phyloP scores from a whole-genome alignment of 2,329 filamentous ascomycete species.

The Didymella arachidicola region DNA sequence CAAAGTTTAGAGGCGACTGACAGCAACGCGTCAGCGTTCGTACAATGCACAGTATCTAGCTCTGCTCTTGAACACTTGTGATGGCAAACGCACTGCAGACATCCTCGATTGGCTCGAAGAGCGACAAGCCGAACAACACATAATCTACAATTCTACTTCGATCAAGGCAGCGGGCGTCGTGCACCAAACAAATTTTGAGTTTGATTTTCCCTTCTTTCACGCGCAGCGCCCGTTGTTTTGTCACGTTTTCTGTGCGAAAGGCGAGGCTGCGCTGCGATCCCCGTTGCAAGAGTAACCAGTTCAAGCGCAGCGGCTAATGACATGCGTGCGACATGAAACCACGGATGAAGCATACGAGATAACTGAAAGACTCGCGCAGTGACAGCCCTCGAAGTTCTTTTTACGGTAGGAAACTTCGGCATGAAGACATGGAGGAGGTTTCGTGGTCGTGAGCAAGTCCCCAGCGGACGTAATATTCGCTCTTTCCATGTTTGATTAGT shows the following conservation, averaged over 20 bases:
- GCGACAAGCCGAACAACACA: neutral
- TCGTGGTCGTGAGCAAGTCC: slow-evolving; percentile 13
- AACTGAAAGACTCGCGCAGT: slow-evolving; percentile 12
- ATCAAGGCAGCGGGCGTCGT: neutral
- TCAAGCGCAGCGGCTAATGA: slow-evolving; percentile 33
- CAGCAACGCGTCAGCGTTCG: neutral
- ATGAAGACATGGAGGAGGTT: neutral
- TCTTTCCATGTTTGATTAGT: slow-evolving; percentile 29
- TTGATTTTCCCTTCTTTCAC: neutral
- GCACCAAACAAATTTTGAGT: neutral
- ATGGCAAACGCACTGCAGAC: neutral
- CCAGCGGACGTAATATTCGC: slow-evolving; percentile 16
- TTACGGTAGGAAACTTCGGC: neutral
- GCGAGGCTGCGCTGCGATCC: slow-evolving; percentile 13
- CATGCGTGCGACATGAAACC: slow-evolving; percentile 37
- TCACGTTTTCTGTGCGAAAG: slow-evolving; percentile 14
- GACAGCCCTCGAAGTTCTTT: neutral
- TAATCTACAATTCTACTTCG: neutral
- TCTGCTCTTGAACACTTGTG: neutral
- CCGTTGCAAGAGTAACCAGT: slow-evolving; percentile 27
- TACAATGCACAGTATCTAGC: neutral
- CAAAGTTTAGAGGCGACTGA: neutral
- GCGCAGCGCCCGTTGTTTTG: slow-evolving; percentile 1
- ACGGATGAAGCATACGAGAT: slow-evolving; percentile 29
- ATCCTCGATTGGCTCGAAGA: neutral